Base-by-base conservation (phyloP, 1,139 yeast genomes). In the Blastobotrys proliferans region DNA sequence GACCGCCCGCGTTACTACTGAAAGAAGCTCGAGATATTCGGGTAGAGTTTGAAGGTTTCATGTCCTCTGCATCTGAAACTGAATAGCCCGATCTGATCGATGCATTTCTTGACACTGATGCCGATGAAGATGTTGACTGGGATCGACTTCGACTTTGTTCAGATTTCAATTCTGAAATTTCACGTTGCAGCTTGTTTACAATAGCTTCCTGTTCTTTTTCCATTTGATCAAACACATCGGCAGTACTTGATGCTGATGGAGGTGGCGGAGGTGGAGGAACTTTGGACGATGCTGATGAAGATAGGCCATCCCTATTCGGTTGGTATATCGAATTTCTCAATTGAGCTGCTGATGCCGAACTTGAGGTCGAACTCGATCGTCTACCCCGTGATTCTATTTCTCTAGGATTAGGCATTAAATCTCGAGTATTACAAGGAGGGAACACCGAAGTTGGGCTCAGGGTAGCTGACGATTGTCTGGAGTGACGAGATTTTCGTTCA, bases 191-290 rank as follows among this genome's bases (percentile, higher is more conserved):
- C 49, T 57, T 57, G 51, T 64, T 64, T 35, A 64, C 67, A 32
- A 64, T 62, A 4, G 67, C 67, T 46, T 64, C 68, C 46, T 63
- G 66, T 50, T 64, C 68, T 20, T 58, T 51, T 45, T 62, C 66
- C 47, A 62, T 52, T 22, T 57, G 58, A 35, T 58, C 62, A 38
- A 51, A 55, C 3, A 58, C 47, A 34, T 58, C 62, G 4, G 50
- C 59, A 17, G 48, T 37, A 30, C 30, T 39, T 32, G 32, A 32
- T 2, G 51, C 34, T 20, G 37, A 34, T 5, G 3, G 31, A 8
- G 24, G 32, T 26, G 29, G 29, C 13, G 29, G 29, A 5, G 29
- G 11, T 6, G 29, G 29, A 6, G 29, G 11, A 6, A 16, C n/a
- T 16, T 13, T 13, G 6, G 11, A 16, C 13, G 29, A 4, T 26